A percentile compares a stretch with the other conserved stretches of the same genome.
Evolutionary conservation across 164 flowering plant genomes (phyloP).

Genomic region (Pachysandra terminalis): DNA sequence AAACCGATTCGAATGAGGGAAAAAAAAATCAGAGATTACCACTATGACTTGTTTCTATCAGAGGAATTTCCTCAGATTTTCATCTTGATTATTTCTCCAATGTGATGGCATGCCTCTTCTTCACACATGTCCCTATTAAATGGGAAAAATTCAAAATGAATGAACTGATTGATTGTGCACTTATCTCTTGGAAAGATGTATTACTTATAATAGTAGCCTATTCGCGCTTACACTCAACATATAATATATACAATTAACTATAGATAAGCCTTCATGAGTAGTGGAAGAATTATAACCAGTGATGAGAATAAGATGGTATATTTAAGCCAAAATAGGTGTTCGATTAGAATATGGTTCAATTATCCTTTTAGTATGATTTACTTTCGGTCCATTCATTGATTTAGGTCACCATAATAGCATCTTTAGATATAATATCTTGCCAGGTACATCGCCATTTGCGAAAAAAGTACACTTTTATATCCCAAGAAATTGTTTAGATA

Average conservation of each 20-base stretch:
- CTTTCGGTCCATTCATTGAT: background rate
- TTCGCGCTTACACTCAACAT: background rate
- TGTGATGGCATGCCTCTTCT: background rate
- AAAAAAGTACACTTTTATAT: background rate
- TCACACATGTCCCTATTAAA: background rate
- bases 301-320: no score
- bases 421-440: background rate
- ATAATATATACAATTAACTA: background rate
- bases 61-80: background rate
- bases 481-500: background rate
- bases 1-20: conserved; percentile 2
- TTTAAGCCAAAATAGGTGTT: no score
- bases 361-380: background rate
- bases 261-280: background rate
- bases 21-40: conserved; percentile 1
- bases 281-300: background rate
- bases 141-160: background rate
- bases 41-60: background rate
- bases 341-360: background rate
- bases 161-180: background rate
- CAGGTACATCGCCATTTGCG: background rate
- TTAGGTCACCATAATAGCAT: background rate
- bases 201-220: background rate
- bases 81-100: background rate
- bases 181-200: background rate